A percentile compares a stretch with the other conserved stretches of the same genome.
These are phyloP conservation scores for Adenanthera pavonina DNA, from an alignment of 306 rosid genomes.

Conservation along the genomic window DNA sequence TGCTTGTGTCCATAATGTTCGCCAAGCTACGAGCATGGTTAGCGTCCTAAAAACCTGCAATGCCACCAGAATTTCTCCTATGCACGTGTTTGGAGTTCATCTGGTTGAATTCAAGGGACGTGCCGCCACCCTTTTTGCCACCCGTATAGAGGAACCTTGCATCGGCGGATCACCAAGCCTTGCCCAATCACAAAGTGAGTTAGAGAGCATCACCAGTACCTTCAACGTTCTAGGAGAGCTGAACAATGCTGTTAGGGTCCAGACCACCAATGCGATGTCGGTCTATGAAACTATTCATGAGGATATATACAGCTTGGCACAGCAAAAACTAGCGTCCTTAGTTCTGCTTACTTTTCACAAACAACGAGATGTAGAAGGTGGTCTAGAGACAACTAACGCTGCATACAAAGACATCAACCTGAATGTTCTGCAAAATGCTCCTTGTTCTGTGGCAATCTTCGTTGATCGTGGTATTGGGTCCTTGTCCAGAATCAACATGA, in stretches of 20 bases:
- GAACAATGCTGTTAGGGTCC: conserved; percentile 31
- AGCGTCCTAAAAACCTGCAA: conserved; percentile 35
- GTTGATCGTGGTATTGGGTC: conserved; percentile 41
- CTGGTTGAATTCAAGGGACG: conserved; percentile 43
- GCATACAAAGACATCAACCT: conserved; percentile 35
- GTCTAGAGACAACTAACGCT: not conserved
- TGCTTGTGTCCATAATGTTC: conserved; percentile 36
- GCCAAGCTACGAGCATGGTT: conserved; percentile 34
- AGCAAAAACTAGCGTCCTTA: conserved; percentile 37
- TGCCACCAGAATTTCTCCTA: conserved; percentile 36
- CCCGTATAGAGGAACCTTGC: not conserved
- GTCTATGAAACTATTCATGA: conserved; percentile 46
- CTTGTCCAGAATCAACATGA: not conserved
- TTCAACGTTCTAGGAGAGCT: not conserved
- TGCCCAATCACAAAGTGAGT: conserved; percentile 19
- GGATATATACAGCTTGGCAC: conserved; percentile 40
- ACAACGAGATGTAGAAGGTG: conserved; percentile 9
- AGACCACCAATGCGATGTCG: conserved; percentile 30
- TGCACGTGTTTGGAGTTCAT: conserved; percentile 34
- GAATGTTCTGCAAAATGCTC: conserved; percentile 35
- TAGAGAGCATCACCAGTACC: conserved; percentile 28
- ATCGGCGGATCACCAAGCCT: not conserved
- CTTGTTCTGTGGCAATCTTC: conserved; percentile 49
- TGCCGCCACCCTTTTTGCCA: conserved; percentile 40
- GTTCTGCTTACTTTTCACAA: conserved; percentile 54